Conservation (phyloP, 345 rosid species). For the Aquilaria yunnanensis region DNA sequence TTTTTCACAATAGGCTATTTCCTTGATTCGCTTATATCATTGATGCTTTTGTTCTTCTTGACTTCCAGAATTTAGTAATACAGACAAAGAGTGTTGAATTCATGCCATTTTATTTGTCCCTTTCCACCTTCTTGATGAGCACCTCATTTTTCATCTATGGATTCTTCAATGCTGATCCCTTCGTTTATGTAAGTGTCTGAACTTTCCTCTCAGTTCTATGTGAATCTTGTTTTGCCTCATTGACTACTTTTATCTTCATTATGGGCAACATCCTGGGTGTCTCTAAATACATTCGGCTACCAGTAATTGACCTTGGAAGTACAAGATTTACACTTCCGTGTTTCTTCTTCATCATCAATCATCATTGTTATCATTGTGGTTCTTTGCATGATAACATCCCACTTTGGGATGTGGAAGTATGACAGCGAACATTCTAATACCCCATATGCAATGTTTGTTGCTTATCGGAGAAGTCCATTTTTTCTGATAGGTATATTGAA, state of each 20-base stretch:
- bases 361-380: too few species aligned
- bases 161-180: slow-evolving; percentile 52
- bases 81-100: slow-evolving; percentile 75
- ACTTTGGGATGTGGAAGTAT: too few species aligned
- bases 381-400: too few species aligned
- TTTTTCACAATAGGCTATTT: neutral
- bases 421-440: too few species aligned
- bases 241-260: too few species aligned
- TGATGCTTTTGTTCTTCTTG: slow-evolving; percentile 1
- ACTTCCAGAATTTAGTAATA: slow-evolving; percentile 69
- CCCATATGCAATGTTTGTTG: neutral
- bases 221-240: too few species aligned
- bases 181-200: slow-evolving; percentile 51
- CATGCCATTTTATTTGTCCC: slow-evolving; percentile 89
- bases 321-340: too few species aligned
- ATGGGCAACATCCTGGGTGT: too few species aligned
- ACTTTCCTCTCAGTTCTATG: neutral
- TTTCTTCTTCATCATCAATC: too few species aligned
- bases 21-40: neutral
- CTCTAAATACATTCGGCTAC: too few species aligned
- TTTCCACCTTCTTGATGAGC: slow-evolving; percentile 89
- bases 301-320: neutral
- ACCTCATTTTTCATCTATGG: slow-evolving; percentile 65
- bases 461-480: neutral
- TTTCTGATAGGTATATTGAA: neutral